Evolutionary conservation across 192 early-diverging fungal species (phyloP).

Genomic region (Coemansia sp.): DNA sequence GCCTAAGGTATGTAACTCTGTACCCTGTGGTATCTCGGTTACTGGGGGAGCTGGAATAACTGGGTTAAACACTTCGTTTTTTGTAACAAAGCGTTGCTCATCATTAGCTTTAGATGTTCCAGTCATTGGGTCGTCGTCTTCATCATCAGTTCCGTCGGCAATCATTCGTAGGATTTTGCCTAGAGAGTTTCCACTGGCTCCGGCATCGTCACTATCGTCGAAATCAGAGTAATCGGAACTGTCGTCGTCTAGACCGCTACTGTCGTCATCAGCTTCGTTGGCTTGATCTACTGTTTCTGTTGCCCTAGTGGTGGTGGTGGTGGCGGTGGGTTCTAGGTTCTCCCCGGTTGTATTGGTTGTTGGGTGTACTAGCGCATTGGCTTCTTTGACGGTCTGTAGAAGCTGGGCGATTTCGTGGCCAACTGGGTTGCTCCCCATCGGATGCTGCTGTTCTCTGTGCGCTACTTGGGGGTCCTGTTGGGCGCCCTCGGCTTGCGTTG

Average conservation of each 20-base stretch:
- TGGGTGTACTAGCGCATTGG: constrained; percentile 5
- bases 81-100: too few species aligned
- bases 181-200: too few species aligned
- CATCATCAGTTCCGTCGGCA: too few species aligned
- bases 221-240: constrained; percentile 6
- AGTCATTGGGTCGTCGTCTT: too few species aligned
- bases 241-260: background rate
- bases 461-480: too few species aligned
- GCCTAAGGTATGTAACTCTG: constrained; percentile 59
- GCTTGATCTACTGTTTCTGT: too few species aligned
- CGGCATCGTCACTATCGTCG: constrained; percentile 8
- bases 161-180: too few species aligned
- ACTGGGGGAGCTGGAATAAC: constrained; percentile 47
- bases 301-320: too few species aligned
- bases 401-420: constrained; percentile 5
- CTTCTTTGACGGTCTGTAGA: constrained; percentile 17
- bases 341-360: too few species aligned
- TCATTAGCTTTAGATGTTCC: too few species aligned
- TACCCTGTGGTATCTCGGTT: constrained; percentile 51
- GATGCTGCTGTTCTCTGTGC: background rate
- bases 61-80: constrained; percentile 60
- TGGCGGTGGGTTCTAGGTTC: too few species aligned
- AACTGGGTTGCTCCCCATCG: background rate
- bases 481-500: background rate
- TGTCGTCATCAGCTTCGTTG: too few species aligned